Percentiles rank a stretch among this genome's conserved stretches.
Evolutionary conservation across 768 basidiomycete species (phyloP).

Genomic region (Podaxis pistillaris): DNA sequence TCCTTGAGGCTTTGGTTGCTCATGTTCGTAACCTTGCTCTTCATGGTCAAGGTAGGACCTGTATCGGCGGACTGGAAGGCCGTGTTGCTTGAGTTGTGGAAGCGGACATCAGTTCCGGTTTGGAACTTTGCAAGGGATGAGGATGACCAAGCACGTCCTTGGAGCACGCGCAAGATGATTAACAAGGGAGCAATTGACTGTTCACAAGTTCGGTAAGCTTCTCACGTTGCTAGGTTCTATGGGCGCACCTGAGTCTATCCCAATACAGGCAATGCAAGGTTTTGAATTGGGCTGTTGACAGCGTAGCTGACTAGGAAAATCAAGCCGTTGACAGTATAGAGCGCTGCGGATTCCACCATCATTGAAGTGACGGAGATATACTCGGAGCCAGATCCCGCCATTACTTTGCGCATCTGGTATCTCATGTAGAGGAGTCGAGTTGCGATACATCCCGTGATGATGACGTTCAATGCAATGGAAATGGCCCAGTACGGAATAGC

Average conservation of each 20-base stretch:
- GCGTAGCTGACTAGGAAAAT: slow-evolving; percentile 34
- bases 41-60: slow-evolving; percentile 2
- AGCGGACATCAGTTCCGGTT: slow-evolving; percentile 7
- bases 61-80: not conserved
- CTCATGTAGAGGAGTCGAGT: slow-evolving; percentile 32
- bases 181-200: slow-evolving; percentile 19
- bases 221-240: not conserved
- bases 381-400: slow-evolving; percentile 24
- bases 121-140: slow-evolving; percentile 8
- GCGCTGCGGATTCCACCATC: slow-evolving; percentile 36
- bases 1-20: slow-evolving; percentile 5
- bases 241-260: slow-evolving; percentile 20
- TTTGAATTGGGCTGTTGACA: slow-evolving; percentile 24
- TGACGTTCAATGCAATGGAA: slow-evolving; percentile 35
- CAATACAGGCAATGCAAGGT: slow-evolving; percentile 26
- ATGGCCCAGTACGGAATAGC: slow-evolving; percentile 35
- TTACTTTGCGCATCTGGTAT: slow-evolving; percentile 16
- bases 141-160: slow-evolving; percentile 18
- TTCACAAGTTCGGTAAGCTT: not conserved
- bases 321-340: slow-evolving; percentile 31
- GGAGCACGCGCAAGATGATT: slow-evolving; percentile 19
- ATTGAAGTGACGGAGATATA: slow-evolving; percentile 35
- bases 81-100: slow-evolving; percentile 7
- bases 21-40: slow-evolving; percentile 1
- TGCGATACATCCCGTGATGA: slow-evolving; percentile 35